Evolutionary conservation across 139 green algal genomes (phyloP), one percentile per base, ranked within the genome.

Genomic region (Coelastrella sp.): DNA sequence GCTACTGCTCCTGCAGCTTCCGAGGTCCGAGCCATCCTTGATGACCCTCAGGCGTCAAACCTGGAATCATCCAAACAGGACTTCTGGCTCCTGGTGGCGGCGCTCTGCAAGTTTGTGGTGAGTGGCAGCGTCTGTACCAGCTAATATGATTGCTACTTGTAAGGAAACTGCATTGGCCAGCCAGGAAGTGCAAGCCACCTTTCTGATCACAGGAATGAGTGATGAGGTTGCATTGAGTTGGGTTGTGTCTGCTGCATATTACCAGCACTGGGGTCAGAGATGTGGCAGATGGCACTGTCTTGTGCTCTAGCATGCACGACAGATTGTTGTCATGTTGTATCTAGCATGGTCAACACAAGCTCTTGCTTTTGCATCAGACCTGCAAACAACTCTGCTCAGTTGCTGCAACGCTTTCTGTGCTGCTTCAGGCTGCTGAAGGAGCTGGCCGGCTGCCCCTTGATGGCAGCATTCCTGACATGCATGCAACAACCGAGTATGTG

Each of bases 381-480:
- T 23, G 15, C 45, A 57, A 0, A 57, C 45, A n/a, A n/a, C n/a
- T n/a, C n/a, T n/a, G n/a, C n/a, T n/a, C n/a, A n/a, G 48, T 57
- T 57, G 2, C 48, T 57, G 48, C 2, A 11, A 64, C 53, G 30
- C 30, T 5, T 27, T n/a, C 53, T 34, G 27, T 64, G 53, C 17
- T 64, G 2, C 59, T 68, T 2, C 86, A 93, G 90, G 86, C 73
- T 1, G n/a, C 78, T 34, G 89, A 93, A 64, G 89, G 88, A 40
- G 57, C 41, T 0, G 91, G 90, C 30, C 87, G 73, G 11, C 81
- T 96, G 25, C 92, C 92, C 3, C 63, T 98, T 68, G 90, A 98
- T 66, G 96, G 96, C 32, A 90, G 89, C 71, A 96, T 99, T 13
- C 96, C 96, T 8, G 96, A 99, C 92, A 99, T 99, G 97, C 93